These are phyloP conservation scores for Boletus reticuloceps DNA, from an alignment of 768 basidiomycete species.

Conservation along the genomic window DNA sequence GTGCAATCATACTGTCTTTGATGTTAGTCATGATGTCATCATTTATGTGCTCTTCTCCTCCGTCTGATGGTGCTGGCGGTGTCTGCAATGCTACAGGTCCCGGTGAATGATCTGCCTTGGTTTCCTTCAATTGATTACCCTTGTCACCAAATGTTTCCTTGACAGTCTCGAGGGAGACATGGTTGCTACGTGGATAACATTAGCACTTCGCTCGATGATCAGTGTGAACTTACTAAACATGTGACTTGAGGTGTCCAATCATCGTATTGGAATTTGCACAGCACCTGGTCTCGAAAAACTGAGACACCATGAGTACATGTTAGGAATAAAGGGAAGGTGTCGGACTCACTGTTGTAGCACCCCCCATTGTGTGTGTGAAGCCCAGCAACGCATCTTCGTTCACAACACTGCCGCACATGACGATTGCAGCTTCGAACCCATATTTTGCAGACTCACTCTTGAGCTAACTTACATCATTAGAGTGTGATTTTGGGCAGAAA, in stretches of 20 bases:
- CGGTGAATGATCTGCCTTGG: not conserved
- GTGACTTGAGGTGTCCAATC: conserved; percentile 6
- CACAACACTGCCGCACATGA: conserved; percentile 2
- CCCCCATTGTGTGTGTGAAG: not conserved
- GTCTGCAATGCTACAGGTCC: not conserved
- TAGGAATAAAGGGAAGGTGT: not conserved
- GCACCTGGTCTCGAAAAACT: conserved; percentile 6
- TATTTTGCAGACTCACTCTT: not conserved
- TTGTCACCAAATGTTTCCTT: not conserved
- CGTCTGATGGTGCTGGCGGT: not conserved
- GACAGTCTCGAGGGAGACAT: conserved; percentile 1
- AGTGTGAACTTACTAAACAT: conserved; percentile 3
- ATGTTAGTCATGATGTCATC: not conserved
- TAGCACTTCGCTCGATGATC: not conserved
- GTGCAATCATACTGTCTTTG: not conserved
- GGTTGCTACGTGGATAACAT: not conserved
- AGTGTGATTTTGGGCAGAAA: not conserved
- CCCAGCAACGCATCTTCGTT: conserved; percentile 3
- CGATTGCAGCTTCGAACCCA: not conserved
- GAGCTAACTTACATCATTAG: not conserved
- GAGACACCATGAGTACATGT: not conserved
- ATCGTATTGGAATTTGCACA: not conserved
- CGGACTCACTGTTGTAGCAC: not conserved
- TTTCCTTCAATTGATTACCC: not conserved
- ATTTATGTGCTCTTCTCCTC: not conserved